Evolutionary conservation across 2,329 filamentous ascomycete species (phyloP).

Genomic region (Aureobasidium musti): DNA sequence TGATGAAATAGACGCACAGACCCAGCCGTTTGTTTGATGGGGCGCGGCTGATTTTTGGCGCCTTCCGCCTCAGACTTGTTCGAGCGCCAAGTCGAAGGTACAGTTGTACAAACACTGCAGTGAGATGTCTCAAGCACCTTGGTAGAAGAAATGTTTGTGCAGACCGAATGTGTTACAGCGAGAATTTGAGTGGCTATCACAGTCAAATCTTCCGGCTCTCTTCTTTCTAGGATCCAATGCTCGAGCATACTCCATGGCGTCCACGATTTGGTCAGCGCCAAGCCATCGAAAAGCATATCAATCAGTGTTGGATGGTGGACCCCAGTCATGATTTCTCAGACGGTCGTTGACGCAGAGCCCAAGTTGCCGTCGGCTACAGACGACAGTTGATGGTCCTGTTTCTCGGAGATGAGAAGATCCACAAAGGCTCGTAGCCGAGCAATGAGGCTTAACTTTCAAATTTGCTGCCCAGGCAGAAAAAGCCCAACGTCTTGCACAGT

Average conservation of each 20-base stretch:
- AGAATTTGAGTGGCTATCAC: neutral
- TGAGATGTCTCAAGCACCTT: neutral
- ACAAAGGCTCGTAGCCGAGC: neutral
- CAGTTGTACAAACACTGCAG: neutral
- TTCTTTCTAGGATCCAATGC: neutral
- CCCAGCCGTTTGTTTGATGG: slow-evolving; percentile 5
- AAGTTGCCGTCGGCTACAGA: neutral
- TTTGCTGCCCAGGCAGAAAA: slow-evolving; percentile 26
- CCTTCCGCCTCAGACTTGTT: neutral
- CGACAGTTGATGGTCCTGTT: neutral
- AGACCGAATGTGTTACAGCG: neutral
- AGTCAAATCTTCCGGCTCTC: neutral
- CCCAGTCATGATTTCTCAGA: neutral
- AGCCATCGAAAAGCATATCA: slow-evolving; percentile 11
- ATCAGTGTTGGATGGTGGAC: neutral
- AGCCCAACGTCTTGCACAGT: neutral
- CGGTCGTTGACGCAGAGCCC: neutral
- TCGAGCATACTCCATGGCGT: neutral
- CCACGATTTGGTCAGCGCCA: neutral
- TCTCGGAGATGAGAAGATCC: neutral
- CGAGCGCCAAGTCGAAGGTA: neutral
- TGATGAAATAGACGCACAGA: slow-evolving; percentile 24
- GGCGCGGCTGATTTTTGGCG: neutral
- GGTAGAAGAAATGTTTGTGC: no score
- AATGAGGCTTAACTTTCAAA: slow-evolving; percentile 2